phyloP scores from a whole-genome alignment of 768 basidiomycete genomes.

The Xerocomellus dryophilus region DNA sequence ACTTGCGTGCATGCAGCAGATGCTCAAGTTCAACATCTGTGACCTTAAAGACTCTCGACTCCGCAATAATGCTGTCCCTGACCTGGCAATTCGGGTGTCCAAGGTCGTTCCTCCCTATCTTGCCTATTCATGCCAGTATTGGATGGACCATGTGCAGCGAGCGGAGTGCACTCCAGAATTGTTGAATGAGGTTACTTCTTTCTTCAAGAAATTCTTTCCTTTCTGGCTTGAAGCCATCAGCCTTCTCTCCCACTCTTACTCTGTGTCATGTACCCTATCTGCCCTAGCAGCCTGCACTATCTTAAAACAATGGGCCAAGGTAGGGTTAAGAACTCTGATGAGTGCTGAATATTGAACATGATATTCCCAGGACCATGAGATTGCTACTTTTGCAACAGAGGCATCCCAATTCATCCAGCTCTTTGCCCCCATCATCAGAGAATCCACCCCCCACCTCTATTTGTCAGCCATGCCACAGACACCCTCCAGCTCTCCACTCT shows the following conservation, averaged over 20 bases:
- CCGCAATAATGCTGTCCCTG: conserved; percentile 26
- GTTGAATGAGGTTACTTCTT: conserved; percentile 12
- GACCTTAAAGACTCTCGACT: conserved; percentile 34
- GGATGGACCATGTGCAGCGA: conserved; percentile 31
- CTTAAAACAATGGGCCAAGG: conserved; percentile 20
- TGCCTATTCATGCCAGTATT: conserved; percentile 37
- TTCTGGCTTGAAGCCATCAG: conserved; percentile 41
- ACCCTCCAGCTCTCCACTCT: conserved; percentile 27
- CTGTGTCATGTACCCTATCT: conserved; percentile 2
- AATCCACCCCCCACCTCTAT: conserved; percentile 38
- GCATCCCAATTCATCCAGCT: conserved; percentile 28
- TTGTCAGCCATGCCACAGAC: conserved; percentile 38
- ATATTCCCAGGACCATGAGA: conserved; percentile 9
- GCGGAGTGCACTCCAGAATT: conserved; percentile 13
- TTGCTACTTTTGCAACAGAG: conserved; percentile 22
- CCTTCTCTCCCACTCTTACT: conserved; percentile 9
- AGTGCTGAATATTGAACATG: not conserved
- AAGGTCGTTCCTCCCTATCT: conserved; percentile 29
- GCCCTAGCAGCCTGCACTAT: conserved; percentile 12
- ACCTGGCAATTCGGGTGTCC: conserved; percentile 16
- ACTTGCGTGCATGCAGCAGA: conserved; percentile 30
- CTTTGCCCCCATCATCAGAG: conserved; percentile 30
- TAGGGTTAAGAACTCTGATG: not conserved
- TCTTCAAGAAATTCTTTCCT: conserved; percentile 28
- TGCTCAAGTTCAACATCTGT: conserved; percentile 42